Evolutionary conservation across 495 filamentous ascomycete species (phyloP).

Genomic region (Podospora pseudopauciseta): DNA sequence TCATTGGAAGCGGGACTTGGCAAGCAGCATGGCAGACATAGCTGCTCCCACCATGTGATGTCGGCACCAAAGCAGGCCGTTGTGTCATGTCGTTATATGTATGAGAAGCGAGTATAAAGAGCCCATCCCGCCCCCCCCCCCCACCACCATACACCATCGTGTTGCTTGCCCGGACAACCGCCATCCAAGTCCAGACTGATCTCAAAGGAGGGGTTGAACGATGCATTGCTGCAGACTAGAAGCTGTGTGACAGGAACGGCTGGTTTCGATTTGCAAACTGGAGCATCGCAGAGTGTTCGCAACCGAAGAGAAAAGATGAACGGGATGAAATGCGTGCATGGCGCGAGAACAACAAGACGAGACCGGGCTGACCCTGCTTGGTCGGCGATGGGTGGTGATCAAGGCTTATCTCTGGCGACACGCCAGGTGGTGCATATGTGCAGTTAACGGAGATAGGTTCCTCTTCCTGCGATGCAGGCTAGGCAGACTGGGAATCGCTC

Average conservation of each 20-base stretch:
- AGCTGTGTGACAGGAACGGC: conserved; percentile 11
- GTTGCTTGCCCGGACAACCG: not conserved
- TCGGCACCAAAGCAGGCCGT: not conserved
- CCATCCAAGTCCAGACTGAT: conserved; percentile 11
- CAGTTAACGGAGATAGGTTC: conserved; percentile 2
- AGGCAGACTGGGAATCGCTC: not conserved
- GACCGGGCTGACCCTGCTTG: conserved; percentile 2
- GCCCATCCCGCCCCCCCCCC: not conserved
- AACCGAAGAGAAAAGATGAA: not conserved
- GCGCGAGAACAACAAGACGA: not conserved
- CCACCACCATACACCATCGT: not conserved
- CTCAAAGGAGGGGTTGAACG: conserved; percentile 5
- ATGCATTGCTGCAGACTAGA: not conserved
- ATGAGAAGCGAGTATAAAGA: not conserved
- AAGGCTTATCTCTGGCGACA: not conserved
- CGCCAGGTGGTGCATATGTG: not conserved
- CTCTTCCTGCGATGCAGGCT: not conserved
- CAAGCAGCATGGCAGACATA: not conserved
- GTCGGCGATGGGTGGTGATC: not conserved
- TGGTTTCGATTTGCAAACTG: conserved; percentile 8
- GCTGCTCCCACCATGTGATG: conserved; percentile 1
- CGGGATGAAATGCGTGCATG: not conserved
- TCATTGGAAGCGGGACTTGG: conserved; percentile 5
- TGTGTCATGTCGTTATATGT: not conserved
- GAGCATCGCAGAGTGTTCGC: not conserved